Evolutionary conservation across 768 basidiomycete species (phyloP).

Genomic region (Neoboletus brunneissimus): DNA sequence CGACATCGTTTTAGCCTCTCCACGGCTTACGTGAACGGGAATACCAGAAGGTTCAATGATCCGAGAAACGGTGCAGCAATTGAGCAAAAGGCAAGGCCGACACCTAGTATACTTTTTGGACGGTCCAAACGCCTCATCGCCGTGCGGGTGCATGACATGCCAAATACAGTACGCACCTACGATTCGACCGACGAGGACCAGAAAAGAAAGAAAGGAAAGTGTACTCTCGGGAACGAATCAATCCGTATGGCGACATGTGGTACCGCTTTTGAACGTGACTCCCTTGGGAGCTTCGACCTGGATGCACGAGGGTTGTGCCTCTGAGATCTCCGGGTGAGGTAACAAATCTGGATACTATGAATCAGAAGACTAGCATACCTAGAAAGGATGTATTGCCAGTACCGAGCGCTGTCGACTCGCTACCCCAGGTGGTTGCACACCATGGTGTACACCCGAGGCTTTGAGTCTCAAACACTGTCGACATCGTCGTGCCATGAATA

Average conservation of each 20-base stretch:
- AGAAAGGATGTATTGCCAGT: neutral
- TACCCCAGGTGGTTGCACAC: too few species aligned
- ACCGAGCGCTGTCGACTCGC: too few species aligned
- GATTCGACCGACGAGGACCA: neutral
- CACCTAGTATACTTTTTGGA: too few species aligned
- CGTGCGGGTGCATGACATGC: neutral
- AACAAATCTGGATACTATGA: neutral
- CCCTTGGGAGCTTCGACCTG: neutral
- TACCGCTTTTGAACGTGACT: too few species aligned
- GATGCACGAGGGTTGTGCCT: neutral
- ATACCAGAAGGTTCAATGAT: too few species aligned
- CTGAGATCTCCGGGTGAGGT: neutral
- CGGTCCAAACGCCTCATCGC: too few species aligned
- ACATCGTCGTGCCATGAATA: too few species aligned
- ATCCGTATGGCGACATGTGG: too few species aligned
- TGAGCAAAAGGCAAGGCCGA: neutral
- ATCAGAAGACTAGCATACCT: neutral
- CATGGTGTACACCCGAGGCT: too few species aligned
- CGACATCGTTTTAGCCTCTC: neutral
- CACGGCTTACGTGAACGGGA: neutral
- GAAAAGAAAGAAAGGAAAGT: too few species aligned
- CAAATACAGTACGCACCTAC: neutral
- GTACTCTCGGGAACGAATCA: too few species aligned
- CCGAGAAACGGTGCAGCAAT: neutral
- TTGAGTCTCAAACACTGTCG: too few species aligned